Base-by-base conservation (phyloP, 129 eudicot genomes). In the Scalesia atractyloides region DNA sequence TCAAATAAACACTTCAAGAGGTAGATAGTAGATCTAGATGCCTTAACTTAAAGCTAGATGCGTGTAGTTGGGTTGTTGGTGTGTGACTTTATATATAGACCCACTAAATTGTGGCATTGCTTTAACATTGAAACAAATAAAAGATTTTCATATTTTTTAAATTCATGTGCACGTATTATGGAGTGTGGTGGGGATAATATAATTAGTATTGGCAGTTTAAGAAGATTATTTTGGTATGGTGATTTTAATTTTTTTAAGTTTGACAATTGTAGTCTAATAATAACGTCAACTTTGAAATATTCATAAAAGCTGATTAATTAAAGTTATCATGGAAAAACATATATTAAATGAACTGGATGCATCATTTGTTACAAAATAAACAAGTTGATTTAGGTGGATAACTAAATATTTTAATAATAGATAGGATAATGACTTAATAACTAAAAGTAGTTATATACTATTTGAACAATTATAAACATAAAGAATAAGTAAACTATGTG, bases 11-110 rank as follows among this genome's bases (percentile, higher is more conserved):
- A 65, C 68, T 47, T 61, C 72, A 71, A 70, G 53, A 9, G 50
- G 11, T 20, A 16, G 12, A 8, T 41, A 41, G 46, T 2, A 30
- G 8, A 3, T 3, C 9, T 52, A 5, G 18, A 44, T 51, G 19
- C 52, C 75, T 69, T 50, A 36, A 69, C 57, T 60, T 20, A 14
- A 54, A 70, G 72, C 47, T 54, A 53, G 33, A 70, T 70, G 73
- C 22, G 66, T 24, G 44, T 51, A 54, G 69, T 26, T 65, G 16
- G 64, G 18, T 51, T 75, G 69, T 37, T 65, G 13, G 64, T 39
- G 75, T 61, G 12, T 13, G 66, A 33, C 51, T 63, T 69, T 14
- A 22, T 78, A 75, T 75, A 78, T 78, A 78, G 72, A 36, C 61
- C 22, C 58, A 48, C n/a, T 9, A 57, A 51, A 37, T 36, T 44